Evolutionary conservation across 495 filamentous ascomycete genomes (phyloP).

Genomic region (Eremomyces bilateralis): DNA sequence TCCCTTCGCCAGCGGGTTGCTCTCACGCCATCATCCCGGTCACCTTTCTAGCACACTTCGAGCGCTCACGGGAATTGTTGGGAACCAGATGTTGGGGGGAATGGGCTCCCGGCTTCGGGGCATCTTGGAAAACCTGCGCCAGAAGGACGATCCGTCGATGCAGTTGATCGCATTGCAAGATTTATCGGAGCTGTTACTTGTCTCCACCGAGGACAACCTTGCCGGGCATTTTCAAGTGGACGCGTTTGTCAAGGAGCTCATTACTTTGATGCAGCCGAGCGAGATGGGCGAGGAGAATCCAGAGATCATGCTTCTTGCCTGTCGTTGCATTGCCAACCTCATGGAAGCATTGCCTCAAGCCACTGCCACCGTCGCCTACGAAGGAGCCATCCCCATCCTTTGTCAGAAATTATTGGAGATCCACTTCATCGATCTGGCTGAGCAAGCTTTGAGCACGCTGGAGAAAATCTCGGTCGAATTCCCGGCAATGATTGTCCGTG

Average conservation of each 20-base stretch:
- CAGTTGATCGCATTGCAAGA: constrained; percentile 88
- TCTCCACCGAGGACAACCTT: constrained; percentile 92
- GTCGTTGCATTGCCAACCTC: constrained; percentile 85
- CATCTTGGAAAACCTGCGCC: constrained; percentile 61
- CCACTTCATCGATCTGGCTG: constrained; percentile 87
- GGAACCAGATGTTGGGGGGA: constrained; percentile 83
- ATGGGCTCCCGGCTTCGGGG: constrained; percentile 60
- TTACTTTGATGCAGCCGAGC: constrained; percentile 75
- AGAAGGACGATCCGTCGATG: constrained; percentile 70
- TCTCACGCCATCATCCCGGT: constrained; percentile 36
- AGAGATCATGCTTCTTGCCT: constrained; percentile 94
- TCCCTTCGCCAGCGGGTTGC: constrained; percentile 50
- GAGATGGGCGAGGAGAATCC: constrained; percentile 77
- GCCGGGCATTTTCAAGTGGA: constrained; percentile 92
- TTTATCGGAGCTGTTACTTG: constrained; percentile 74
- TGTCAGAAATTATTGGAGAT: constrained; percentile 91
- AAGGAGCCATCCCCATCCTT: constrained; percentile 79
- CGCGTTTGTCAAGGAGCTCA: constrained; percentile 85
- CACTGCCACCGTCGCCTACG: constrained; percentile 88
- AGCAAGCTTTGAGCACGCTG: constrained; percentile 88
- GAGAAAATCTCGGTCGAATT: constrained; percentile 97
- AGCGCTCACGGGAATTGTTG: constrained; percentile 63
- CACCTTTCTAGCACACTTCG: constrained; percentile 58
- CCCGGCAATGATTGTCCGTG: constrained; percentile 83
- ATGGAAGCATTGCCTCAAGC: constrained; percentile 94